Evolutionary conservation across 2,329 filamentous ascomycete genomes (phyloP).

Genomic region (Juglanconis juglandina): DNA sequence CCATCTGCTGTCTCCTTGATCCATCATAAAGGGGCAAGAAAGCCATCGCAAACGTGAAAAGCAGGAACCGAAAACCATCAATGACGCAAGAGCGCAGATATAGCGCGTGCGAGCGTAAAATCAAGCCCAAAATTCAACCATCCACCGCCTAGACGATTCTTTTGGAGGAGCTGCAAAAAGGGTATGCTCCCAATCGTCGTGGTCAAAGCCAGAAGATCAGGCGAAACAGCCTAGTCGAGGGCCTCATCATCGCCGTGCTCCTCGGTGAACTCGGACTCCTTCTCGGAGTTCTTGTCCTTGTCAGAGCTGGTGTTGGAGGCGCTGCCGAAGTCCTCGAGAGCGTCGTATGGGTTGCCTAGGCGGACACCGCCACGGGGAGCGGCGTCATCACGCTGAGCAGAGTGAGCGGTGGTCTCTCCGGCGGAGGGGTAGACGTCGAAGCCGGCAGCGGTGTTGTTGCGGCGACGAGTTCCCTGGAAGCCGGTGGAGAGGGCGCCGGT

Average conservation of each 20-base stretch:
- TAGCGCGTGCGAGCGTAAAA: no score
- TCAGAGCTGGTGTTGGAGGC: background rate
- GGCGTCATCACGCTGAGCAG: background rate
- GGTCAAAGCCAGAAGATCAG: no score
- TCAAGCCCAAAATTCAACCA: no score
- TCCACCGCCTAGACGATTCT: no score
- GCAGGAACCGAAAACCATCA: no score
- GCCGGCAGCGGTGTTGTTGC: background rate
- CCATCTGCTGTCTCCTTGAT: no score
- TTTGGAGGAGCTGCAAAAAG: no score
- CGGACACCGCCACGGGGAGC: background rate
- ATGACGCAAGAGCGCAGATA: no score
- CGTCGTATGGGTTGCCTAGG: conserved; percentile 1
- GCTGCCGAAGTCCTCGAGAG: background rate
- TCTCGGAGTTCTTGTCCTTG: background rate
- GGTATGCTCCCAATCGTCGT: no score
- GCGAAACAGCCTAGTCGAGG: no score
- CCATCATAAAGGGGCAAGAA: no score
- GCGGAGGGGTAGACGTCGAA: background rate
- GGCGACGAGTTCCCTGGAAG: background rate
- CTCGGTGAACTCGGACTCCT: background rate
- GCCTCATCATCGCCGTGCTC: background rate
- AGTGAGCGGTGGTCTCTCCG: background rate
- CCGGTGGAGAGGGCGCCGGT: background rate
- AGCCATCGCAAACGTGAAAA: no score